Conservation (phyloP, 108 stramenopile species). For the Stephanodiscus triporus region DNA sequence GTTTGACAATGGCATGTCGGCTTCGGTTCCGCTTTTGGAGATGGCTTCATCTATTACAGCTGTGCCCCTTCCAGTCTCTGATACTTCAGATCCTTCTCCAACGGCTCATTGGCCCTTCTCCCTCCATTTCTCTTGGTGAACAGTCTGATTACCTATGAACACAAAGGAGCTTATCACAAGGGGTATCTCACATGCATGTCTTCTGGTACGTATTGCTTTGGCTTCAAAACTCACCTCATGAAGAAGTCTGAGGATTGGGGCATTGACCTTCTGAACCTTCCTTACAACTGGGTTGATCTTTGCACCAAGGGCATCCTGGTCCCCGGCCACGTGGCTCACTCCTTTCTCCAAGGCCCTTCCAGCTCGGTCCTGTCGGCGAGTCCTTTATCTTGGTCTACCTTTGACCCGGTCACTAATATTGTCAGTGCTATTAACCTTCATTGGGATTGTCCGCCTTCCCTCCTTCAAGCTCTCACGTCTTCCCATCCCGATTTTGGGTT, state of each 20-base stretch:
- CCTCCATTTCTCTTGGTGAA: not conserved
- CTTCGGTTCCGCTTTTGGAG: not conserved
- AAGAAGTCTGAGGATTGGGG: not conserved
- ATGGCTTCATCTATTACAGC: not conserved
- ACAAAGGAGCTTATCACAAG: not conserved
- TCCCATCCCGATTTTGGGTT: not conserved
- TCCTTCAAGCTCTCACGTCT: not conserved
- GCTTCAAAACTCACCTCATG: not conserved
- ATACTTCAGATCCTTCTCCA: not conserved
- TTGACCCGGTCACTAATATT: not conserved
- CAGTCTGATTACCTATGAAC: not conserved
- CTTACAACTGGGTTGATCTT: not conserved
- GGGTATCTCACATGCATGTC: not conserved
- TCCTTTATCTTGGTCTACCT: not conserved
- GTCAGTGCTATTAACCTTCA: not conserved
- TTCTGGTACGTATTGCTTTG: not conserved
- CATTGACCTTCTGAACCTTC: not conserved
- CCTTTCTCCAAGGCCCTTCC: not conserved
- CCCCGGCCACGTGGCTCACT: not conserved
- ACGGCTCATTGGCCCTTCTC: not conserved
- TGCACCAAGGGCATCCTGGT: not conserved
- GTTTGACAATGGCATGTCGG: not conserved
- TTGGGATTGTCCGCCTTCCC: not conserved
- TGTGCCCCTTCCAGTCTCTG: not conserved
- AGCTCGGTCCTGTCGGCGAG: no score